Evolutionary conservation across 768 basidiomycete genomes (phyloP).

Genomic region (Suillus plorans): DNA sequence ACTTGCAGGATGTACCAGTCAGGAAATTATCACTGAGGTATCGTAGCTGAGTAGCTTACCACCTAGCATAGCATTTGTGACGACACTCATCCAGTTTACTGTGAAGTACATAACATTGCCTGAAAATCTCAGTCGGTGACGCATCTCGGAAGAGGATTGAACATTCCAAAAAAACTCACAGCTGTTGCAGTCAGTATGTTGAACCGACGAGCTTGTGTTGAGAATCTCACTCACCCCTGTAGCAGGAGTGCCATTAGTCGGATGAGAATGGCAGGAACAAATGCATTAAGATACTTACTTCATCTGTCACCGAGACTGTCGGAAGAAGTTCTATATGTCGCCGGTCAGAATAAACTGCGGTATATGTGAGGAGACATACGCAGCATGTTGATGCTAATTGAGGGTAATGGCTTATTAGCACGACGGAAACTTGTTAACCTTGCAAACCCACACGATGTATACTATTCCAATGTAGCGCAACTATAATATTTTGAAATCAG

Average conservation of each 20-base stretch:
- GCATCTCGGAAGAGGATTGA: background rate
- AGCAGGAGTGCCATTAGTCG: background rate
- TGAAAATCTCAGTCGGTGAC: background rate
- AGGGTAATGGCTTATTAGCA: background rate
- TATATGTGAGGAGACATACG: background rate
- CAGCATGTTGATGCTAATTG: background rate
- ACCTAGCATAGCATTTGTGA: background rate
- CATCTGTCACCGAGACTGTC: background rate
- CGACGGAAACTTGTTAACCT: background rate
- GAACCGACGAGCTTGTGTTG: background rate
- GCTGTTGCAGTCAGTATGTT: background rate
- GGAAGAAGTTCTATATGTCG: background rate
- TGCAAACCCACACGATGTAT: background rate
- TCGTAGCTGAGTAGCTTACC: background rate
- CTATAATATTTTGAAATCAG: background rate
- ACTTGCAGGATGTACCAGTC: background rate
- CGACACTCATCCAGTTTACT: background rate
- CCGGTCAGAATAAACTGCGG: background rate
- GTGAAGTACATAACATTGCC: background rate
- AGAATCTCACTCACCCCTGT: background rate
- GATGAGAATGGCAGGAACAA: background rate
- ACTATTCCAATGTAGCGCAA: background rate
- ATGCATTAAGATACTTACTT: background rate
- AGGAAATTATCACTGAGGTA: background rate
- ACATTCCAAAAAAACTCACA: background rate